Evolutionary conservation across 305 asterid genomes (phyloP).

Genomic region (Nicotiana rustica): DNA sequence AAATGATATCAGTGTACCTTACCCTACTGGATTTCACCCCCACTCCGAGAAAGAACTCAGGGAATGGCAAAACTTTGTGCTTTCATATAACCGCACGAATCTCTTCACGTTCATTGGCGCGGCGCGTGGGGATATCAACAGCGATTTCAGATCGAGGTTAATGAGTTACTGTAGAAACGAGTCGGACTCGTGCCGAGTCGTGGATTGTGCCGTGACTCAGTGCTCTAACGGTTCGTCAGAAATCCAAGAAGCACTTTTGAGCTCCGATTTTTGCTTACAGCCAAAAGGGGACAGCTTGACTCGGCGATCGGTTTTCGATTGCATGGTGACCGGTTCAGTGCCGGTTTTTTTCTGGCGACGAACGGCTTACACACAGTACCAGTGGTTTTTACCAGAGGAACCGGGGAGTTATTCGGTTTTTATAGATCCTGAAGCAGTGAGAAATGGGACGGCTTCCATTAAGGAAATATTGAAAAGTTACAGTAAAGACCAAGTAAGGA

Average conservation of each 20-base stretch:
- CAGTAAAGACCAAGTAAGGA: constrained; percentile 50
- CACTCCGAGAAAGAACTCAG: constrained; percentile 45
- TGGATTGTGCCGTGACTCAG: constrained; percentile 66
- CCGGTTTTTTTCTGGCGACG: constrained; percentile 83
- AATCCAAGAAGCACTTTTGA: constrained; percentile 57
- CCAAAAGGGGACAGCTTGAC: constrained; percentile 80
- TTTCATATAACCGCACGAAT: constrained; percentile 47
- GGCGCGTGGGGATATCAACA: constrained; percentile 46
- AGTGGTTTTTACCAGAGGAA: constrained; percentile 71
- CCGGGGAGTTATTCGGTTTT: constrained; percentile 78
- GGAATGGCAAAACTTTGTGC: constrained; percentile 66
- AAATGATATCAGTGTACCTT: constrained; percentile 75
- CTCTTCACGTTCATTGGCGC: constrained; percentile 69
- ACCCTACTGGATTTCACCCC: constrained; percentile 95
- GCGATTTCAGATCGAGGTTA: constrained; percentile 64
- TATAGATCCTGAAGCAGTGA: constrained; percentile 58
- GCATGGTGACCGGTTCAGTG: constrained; percentile 86
- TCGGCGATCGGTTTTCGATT: constrained; percentile 76
- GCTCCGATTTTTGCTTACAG: constrained; percentile 78
- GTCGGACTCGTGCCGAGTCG: constrained; percentile 56
- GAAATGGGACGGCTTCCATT: constrained; percentile 50
- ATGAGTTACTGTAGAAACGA: constrained; percentile 58
- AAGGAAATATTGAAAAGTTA: constrained; percentile 59
- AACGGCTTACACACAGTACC: constrained; percentile 69
- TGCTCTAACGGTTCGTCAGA: constrained; percentile 74